These are phyloP conservation scores for Blastocystis sp. DNA, from an alignment of 352 stramenopile genomes.

Conservation along the genomic window DNA sequence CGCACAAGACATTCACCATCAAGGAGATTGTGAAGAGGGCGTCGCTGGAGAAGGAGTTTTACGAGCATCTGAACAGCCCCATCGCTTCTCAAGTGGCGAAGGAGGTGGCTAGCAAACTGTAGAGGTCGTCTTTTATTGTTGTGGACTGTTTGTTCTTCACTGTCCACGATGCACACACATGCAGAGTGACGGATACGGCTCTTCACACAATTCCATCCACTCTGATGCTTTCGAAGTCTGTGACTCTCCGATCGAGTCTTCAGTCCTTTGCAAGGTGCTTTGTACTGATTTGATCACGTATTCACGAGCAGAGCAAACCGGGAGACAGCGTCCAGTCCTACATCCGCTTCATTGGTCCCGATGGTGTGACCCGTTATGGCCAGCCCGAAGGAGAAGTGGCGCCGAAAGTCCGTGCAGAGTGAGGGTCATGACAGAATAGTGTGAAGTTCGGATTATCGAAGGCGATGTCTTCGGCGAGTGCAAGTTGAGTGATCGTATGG, in stretches of 20 bases:
- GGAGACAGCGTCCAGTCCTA: slow-evolving; percentile 53
- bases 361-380: slow-evolving; percentile 54
- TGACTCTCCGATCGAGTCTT: slow-evolving; percentile 2
- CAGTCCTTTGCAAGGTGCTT: background rate
- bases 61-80: slow-evolving; percentile 50
- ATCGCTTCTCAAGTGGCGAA: slow-evolving; percentile 27
- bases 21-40: slow-evolving; percentile 58
- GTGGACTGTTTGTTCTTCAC: slow-evolving; percentile 31
- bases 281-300: background rate
- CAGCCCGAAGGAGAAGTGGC: slow-evolving; percentile 59
- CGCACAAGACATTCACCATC: slow-evolving; percentile 60
- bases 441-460: slow-evolving; percentile 67
- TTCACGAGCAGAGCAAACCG: slow-evolving; percentile 22
- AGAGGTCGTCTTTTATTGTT: slow-evolving; percentile 10
- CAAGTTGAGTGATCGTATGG: slow-evolving; percentile 48
- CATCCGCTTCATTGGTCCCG: slow-evolving; percentile 52
- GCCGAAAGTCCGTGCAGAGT: slow-evolving; percentile 4
- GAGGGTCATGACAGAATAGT: background rate
- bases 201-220: background rate
- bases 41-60: slow-evolving; percentile 58
- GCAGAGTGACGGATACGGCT: background rate
- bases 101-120: background rate
- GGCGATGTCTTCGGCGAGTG: slow-evolving; percentile 60
- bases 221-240: background rate
- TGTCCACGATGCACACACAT: background rate